Evolutionary conservation across 148 eudicot species (phyloP).

Genomic region (Pouteria glomerata): DNA sequence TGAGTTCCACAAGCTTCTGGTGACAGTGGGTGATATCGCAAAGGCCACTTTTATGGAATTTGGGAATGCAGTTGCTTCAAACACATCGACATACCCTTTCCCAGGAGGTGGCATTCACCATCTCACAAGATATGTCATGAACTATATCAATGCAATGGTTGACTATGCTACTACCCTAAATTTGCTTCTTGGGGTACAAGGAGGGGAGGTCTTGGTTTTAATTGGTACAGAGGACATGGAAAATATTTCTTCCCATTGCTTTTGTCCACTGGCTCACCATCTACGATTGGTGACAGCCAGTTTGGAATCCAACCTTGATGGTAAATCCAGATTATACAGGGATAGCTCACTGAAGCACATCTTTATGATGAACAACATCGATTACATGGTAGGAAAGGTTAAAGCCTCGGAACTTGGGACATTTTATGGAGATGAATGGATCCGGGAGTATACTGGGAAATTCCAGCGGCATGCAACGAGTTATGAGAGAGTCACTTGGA

Average conservation of each 20-base stretch:
- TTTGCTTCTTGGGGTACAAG: slow-evolving; percentile 38
- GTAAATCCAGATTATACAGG: slow-evolving; percentile 49
- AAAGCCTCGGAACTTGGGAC: slow-evolving; percentile 31
- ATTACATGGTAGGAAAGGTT: slow-evolving; percentile 64
- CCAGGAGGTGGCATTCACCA: slow-evolving; percentile 67
- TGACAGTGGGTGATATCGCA: slow-evolving; percentile 42
- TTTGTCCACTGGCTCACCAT: slow-evolving; percentile 31
- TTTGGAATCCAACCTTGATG: slow-evolving; percentile 52
- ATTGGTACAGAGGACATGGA: too few species aligned
- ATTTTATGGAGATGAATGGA: slow-evolving; percentile 63
- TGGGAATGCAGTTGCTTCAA: slow-evolving; percentile 39
- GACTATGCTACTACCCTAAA: slow-evolving; percentile 53
- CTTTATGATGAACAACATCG: slow-evolving; percentile 76
- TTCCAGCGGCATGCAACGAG: slow-evolving; percentile 57
- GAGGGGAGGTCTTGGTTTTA: too few species aligned
- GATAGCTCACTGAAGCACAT: slow-evolving; percentile 53
- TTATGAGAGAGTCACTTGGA: slow-evolving; percentile 67
- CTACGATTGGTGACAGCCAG: slow-evolving; percentile 35
- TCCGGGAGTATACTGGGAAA: slow-evolving; percentile 27
- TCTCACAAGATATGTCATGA: slow-evolving; percentile 69
- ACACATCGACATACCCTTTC: slow-evolving; percentile 39
- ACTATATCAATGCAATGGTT: slow-evolving; percentile 41
- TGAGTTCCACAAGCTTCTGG: slow-evolving; percentile 47
- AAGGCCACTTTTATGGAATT: slow-evolving; percentile 45
- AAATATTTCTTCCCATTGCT: too few species aligned